Conservation (phyloP, 345 rosid species). For the Salix exigua region DNA sequence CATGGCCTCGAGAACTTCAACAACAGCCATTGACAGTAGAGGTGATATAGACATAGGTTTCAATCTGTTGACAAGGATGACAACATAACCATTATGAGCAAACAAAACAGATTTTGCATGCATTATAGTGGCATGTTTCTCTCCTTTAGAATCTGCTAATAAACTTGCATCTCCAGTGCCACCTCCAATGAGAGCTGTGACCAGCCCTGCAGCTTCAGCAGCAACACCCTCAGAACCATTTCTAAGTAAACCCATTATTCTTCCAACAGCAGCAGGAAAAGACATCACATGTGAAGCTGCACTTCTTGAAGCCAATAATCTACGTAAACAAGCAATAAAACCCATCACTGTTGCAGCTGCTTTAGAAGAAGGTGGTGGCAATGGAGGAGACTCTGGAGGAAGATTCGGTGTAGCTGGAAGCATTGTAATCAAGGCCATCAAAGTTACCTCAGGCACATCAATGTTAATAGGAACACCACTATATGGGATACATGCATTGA, state of each 20-base stretch:
- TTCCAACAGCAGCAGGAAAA: constrained; percentile 98
- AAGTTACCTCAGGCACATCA: constrained; percentile 94
- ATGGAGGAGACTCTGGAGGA: constrained; percentile 92
- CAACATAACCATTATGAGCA: constrained; percentile 66
- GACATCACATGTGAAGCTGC: constrained; percentile 98
- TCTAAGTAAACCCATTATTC: constrained; percentile 98
- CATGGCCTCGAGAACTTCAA: constrained; percentile 97
- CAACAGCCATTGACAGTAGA: constrained; percentile 89
- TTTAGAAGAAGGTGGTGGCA: constrained; percentile 98
- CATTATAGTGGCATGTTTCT: constrained; percentile 90
- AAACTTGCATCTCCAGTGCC: constrained; percentile 63
- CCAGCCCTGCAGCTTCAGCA: constrained; percentile 86
- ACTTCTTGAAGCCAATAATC: constrained; percentile 82
- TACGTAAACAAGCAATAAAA: constrained; percentile 87
- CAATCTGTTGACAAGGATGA: constrained; percentile 79
- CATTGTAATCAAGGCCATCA: constrained; percentile 99
- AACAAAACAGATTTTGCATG: constrained; percentile 93
- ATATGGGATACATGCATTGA: constrained; percentile 89
- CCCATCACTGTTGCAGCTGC: constrained; percentile 99
- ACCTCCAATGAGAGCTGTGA: constrained; percentile 85
- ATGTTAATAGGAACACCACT: constrained; percentile 74
- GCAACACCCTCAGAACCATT: constrained; percentile 98
- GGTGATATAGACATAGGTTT: constrained; percentile 96
- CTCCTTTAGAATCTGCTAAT: constrained; percentile 72
- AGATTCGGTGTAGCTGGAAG: constrained; percentile 89